Base-by-base conservation (phyloP, 139 green algal species). In the Trebouxia sp. region DNA sequence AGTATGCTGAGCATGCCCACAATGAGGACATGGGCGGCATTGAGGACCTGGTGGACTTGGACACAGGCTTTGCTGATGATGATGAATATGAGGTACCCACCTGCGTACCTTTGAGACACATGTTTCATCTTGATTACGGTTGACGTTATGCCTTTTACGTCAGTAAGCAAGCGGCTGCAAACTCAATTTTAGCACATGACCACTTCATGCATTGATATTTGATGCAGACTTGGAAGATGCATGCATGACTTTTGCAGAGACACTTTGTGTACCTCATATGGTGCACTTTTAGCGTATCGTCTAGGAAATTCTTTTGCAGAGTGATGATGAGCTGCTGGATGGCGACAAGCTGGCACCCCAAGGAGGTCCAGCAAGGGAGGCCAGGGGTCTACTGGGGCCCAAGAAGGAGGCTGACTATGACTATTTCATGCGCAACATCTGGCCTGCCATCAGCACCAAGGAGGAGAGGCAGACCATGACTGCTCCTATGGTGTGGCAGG, bases 1-100 rank as follows among this genome's bases (percentile, higher is more conserved):
- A 72, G 62, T 72, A 42, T 72, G 62, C 62, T 48, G 70, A 84
- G 35, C 65, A 86, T 58, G 72, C 39, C 2, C 83, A 88, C 55
- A 88, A 90, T 43, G 62, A 82, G 42, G 89, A 92, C 38, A 80
- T 78, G 10, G 85, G 89, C 28, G 89, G 87, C 43, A 89, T 89
- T 39, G 66, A 48, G 10, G 41, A 89, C 65, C 41, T 75, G 38
- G 78, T 92, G 39, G 80, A 88, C 26, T 74, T 90, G 70, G 75
- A 90, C 37, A 17, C 62, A 45, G 62, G 62, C 32, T 72, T 72
- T 72, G 62, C 62, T 45, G 62, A 72, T 26, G 62, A 72, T 72
- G 62, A 72, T 12, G 35, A 72, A 10, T 67, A 67, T 15, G 76
- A 85, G 30, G 82, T 85, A n/a, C n/a, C n/a, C n/a, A n/a, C n/a